Percentiles rank a stretch among this genome's conserved stretches.
phyloP scores from a whole-genome alignment of 1,139 yeast genomes.

The Meyerozyma guilliermondii region DNA sequence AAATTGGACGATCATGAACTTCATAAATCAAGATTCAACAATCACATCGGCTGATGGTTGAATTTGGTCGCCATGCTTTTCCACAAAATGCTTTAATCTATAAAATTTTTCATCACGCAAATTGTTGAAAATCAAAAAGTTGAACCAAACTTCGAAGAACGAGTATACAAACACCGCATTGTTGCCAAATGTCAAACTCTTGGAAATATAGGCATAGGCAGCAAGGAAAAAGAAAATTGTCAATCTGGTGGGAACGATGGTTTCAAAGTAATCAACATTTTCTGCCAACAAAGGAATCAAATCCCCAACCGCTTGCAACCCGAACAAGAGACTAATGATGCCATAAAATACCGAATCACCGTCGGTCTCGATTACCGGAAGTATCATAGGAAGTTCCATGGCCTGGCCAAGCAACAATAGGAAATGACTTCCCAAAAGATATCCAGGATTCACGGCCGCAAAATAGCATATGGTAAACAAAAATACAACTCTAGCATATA shows the following conservation, averaged over 20 bases:
- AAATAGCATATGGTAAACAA: conserved; percentile 41
- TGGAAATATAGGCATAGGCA: conserved; percentile 35
- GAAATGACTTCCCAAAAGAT: conserved; percentile 42
- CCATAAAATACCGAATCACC: conserved; percentile 50
- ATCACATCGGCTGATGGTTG: not conserved
- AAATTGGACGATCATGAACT: conserved; percentile 50
- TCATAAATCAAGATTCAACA: conserved; percentile 15
- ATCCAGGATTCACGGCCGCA: conserved; percentile 36
- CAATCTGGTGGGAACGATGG: conserved; percentile 65
- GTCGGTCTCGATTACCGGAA: conserved; percentile 38
- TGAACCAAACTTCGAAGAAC: conserved; percentile 70
- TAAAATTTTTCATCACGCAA: conserved; percentile 58
- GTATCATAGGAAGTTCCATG: conserved; percentile 33
- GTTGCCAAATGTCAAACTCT: conserved; percentile 47
- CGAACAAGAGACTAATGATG: conserved; percentile 40
- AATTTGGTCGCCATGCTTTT: conserved; percentile 17
- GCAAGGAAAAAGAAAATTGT: conserved; percentile 50
- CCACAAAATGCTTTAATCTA: conserved; percentile 34
- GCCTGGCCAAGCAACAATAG: conserved; percentile 54
- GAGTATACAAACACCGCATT: conserved; percentile 57
- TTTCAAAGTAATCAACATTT: conserved; percentile 55
- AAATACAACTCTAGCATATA: conserved; percentile 45
- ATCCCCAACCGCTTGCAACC: conserved; percentile 45
- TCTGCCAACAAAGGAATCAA: conserved; percentile 54
- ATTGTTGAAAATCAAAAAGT: conserved; percentile 57